These are phyloP conservation scores for Theileria annulata DNA, from an alignment of 169 alveolate genomes.

Conservation along the genomic window DNA sequence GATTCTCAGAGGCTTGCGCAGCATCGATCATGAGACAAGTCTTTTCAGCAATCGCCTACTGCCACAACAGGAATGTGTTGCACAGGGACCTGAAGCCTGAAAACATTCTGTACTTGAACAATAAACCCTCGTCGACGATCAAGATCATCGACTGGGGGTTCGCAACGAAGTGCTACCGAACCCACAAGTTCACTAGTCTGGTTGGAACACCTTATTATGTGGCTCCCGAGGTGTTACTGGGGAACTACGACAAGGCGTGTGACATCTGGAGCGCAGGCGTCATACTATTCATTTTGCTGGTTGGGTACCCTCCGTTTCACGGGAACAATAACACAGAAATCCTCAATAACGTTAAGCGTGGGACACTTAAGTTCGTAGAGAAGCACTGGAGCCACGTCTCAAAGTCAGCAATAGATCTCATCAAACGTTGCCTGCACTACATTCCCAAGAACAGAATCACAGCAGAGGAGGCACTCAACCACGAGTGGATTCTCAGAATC, in stretches of 20 bases:
- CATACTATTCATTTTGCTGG: slow-evolving; percentile 81
- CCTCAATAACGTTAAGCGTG: slow-evolving; percentile 80
- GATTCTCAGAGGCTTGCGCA: slow-evolving; percentile 87
- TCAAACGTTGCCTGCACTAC: slow-evolving; percentile 79
- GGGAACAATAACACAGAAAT: slow-evolving; percentile 89
- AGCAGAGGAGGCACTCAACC: slow-evolving; percentile 91
- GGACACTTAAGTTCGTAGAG: slow-evolving; percentile 83
- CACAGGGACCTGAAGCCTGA: slow-evolving; percentile 98
- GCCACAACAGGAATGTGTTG: slow-evolving; percentile 89
- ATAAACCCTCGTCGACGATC: slow-evolving; percentile 83
- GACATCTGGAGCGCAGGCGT: slow-evolving; percentile 94
- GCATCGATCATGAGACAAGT: slow-evolving; percentile 90
- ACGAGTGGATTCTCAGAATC: slow-evolving; percentile 83
- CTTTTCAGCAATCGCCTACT: slow-evolving; percentile 90
- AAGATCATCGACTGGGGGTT: slow-evolving; percentile 93
- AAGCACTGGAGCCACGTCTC: slow-evolving; percentile 89
- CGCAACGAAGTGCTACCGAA: slow-evolving; percentile 85
- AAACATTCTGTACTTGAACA: slow-evolving; percentile 88
- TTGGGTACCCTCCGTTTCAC: slow-evolving; percentile 79
- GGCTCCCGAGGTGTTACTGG: slow-evolving; percentile 93
- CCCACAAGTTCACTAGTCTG: slow-evolving; percentile 83
- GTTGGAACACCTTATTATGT: slow-evolving; percentile 95
- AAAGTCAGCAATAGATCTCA: slow-evolving; percentile 85
- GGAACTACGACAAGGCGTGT: slow-evolving; percentile 90
- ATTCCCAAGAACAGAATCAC: slow-evolving; percentile 85